Evolutionary conservation across 805 yeast genomes (phyloP), one percentile per base, ranked within the genome.

Genomic region (Kurtzmaniella fragi): DNA sequence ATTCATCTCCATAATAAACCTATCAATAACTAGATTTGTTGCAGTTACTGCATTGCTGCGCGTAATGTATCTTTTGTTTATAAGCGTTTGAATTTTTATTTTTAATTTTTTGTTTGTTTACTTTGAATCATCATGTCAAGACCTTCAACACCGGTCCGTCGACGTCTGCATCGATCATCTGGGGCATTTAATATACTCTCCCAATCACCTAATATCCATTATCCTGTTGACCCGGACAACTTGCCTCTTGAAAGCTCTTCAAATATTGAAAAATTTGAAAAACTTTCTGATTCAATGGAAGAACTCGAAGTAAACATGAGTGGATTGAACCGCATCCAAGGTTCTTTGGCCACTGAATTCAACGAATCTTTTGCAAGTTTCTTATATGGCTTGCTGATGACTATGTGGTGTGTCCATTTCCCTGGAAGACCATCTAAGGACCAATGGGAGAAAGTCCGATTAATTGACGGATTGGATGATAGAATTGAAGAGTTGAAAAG

Each of bases 401-500:
- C 89, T 52, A 90, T 95, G 44, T 88, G 93, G 82, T 85, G 95
- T 60, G 84, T 84, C 20, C 89, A 84, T 52, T 85, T 85, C 49
- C 71, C 70, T 1, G 66, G 64, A 1, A 54, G 64, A 34, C 72
- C 72, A 9, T 56, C 66, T 10, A 50, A 50, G 36, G 57, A 54
- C 17, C 59, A 53, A 17, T 61, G 61, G 57, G 67, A 65, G 34
- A 54, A 55, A 39, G 49, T 58, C 23, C 53, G 56, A 44, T 45
- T 42, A 17, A 46, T 49, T 28, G 51, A 52, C 34, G 48, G 53
- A 28, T 36, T 50, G 16, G 54, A 53, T 38, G 47, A 42, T 8
- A 49, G 60, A 17, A 51, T 64, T 11, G 39, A 29, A 5, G 52
- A 35, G 16, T 51, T 65, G 26, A 38, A 43, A 28, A 52, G 47